Conservation (phyloP, 768 basidiomycete genomes). For the Strobilomyces dryophilus region DNA sequence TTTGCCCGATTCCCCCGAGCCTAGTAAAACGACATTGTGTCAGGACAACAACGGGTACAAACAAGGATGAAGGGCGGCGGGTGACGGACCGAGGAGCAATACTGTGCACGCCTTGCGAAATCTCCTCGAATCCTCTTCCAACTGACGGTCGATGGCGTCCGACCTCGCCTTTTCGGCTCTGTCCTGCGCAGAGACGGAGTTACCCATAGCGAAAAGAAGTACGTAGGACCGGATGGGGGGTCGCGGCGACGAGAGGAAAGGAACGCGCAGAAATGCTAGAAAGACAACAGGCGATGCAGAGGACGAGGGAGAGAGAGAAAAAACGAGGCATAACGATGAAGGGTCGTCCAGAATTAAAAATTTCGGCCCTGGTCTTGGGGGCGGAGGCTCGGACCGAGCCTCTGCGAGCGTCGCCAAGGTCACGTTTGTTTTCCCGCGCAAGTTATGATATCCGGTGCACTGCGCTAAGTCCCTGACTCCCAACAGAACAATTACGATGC, state of each 20-base stretch:
- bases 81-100: conserved; percentile 70
- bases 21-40: conserved; percentile 34
- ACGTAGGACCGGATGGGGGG: background rate
- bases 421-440: too few species aligned
- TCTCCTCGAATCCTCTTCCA: conserved; percentile 81
- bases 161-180: conserved; percentile 44
- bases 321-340: conserved; percentile 3
- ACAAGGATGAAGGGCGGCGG: conserved; percentile 4
- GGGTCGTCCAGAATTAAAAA: too few species aligned
- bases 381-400: too few species aligned
- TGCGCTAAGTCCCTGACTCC: too few species aligned
- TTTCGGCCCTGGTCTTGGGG: too few species aligned
- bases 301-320: background rate
- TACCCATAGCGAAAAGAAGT: conserved; percentile 51
- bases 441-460: too few species aligned
- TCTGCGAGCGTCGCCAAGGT: too few species aligned
- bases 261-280: background rate
- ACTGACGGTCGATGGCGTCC: conserved; percentile 50
- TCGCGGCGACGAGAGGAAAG: background rate
- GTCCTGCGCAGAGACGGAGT: conserved; percentile 57
- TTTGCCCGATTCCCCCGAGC: conserved; percentile 94
- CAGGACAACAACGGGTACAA: background rate
- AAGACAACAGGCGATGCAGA: background rate
- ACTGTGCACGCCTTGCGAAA: conserved; percentile 92
- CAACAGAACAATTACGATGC: too few species aligned